Evolutionary conservation across 1,284 basidiomycete genomes (phyloP).

Genomic region (Phaffia rhodozyma): DNA sequence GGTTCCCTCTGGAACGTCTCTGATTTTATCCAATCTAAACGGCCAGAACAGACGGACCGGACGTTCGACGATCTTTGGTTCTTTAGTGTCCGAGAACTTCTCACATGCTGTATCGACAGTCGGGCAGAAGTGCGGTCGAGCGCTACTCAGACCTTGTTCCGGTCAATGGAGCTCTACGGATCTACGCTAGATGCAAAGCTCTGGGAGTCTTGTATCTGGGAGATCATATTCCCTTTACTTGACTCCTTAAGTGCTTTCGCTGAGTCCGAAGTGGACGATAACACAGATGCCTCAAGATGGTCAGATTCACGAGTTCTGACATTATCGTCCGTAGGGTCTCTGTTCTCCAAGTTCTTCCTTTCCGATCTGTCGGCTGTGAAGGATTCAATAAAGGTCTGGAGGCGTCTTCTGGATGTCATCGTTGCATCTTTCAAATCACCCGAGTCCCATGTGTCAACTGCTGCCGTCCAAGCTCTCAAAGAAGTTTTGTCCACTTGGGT

Average conservation of each 20-base stretch:
- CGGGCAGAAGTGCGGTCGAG: constrained; percentile 81
- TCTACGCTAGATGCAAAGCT: constrained; percentile 60
- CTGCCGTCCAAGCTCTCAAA: constrained; percentile 68
- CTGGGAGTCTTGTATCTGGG: constrained; percentile 81
- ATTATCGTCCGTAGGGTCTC: constrained; percentile 66
- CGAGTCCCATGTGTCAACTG: constrained; percentile 56
- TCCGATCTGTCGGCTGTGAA: constrained; percentile 59
- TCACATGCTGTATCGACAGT: constrained; percentile 66
- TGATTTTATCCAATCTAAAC: constrained; percentile 71
- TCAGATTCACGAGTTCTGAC: constrained; percentile 82
- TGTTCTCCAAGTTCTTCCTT: constrained; percentile 66
- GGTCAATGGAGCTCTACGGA: constrained; percentile 86
- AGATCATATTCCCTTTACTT: constrained; percentile 77
- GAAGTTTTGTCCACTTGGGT: constrained; percentile 47
- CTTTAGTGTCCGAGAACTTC: constrained; percentile 69
- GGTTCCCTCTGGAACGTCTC: constrained; percentile 87
- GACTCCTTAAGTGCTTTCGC: constrained; percentile 49
- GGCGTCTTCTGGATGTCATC: constrained; percentile 55
- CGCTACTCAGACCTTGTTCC: constrained; percentile 88
- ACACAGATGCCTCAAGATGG: constrained; percentile 39
- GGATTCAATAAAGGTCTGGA: constrained; percentile 58
- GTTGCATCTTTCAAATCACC: constrained; percentile 57
- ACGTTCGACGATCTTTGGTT: constrained; percentile 79
- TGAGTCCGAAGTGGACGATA: constrained; percentile 21
- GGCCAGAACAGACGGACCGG: constrained; percentile 52